Evolutionary conservation across 2,329 filamentous ascomycete species (phyloP).

Genomic region (Triangularia verruculosa): DNA sequence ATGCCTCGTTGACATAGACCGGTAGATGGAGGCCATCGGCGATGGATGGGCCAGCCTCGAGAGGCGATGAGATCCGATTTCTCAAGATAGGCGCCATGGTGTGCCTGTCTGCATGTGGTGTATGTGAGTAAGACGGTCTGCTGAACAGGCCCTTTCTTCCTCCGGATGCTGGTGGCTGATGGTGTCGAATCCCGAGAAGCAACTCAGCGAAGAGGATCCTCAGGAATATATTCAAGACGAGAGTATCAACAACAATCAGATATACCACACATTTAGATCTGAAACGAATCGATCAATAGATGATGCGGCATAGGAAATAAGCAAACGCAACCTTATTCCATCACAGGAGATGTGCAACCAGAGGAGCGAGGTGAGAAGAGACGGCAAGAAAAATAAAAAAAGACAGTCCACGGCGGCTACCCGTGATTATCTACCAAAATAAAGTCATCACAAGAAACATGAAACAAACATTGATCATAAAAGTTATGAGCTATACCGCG

Average conservation of each 20-base stretch:
- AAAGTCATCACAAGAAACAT: conserved; percentile 4
- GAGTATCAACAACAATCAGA: not conserved
- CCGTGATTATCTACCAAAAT: not conserved
- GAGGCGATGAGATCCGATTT: conserved; percentile 57
- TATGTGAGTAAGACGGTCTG: not conserved
- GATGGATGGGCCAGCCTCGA: conserved; percentile 60
- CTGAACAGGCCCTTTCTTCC: not conserved
- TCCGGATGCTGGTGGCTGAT: not conserved
- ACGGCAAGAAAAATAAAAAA: conserved; percentile 1
- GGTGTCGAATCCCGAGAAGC: not conserved
- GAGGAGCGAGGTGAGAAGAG: not conserved
- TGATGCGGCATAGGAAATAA: conserved; percentile 3
- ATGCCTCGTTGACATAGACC: conserved; percentile 49
- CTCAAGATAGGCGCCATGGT: conserved; percentile 44
- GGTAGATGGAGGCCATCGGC: conserved; percentile 58
- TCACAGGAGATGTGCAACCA: not conserved
- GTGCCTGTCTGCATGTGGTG: conserved; percentile 2
- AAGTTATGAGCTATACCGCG: not conserved
- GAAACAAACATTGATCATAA: not conserved
- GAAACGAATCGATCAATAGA: not conserved
- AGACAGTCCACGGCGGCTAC: not conserved
- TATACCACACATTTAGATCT: not conserved
- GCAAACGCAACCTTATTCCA: not conserved
- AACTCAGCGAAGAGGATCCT: not conserved
- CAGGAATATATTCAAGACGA: not conserved